Evolutionary conservation across 2,329 filamentous ascomycete species (phyloP).

Genomic region (Aspergillus luchuensis): DNA sequence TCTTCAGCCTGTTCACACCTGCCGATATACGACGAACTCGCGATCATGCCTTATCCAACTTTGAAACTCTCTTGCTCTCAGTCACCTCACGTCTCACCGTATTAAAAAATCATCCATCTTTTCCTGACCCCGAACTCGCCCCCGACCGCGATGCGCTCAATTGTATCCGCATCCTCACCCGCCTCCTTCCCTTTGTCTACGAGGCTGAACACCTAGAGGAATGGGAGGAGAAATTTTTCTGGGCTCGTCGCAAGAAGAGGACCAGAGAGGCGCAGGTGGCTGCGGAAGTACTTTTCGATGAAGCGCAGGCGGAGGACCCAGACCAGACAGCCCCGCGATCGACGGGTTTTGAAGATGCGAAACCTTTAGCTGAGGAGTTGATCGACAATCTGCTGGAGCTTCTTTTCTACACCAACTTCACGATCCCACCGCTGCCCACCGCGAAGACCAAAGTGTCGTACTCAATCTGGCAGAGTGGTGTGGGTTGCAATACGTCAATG

Average conservation of each 20-base stretch:
- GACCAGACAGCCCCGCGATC: constrained; percentile 45
- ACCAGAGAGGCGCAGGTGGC: constrained; percentile 67
- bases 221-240: constrained; percentile 96
- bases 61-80: constrained; percentile 84
- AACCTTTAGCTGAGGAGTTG: constrained; percentile 87
- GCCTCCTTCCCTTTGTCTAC: constrained; percentile 87
- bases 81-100: constrained; percentile 80
- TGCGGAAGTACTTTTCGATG: constrained; percentile 83
- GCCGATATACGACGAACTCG: constrained; percentile 85
- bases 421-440: constrained; percentile 71
- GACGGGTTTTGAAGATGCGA: constrained; percentile 75
- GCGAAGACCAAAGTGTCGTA: constrained; percentile 82
- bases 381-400: constrained; percentile 87
- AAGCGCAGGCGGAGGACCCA: constrained; percentile 59
- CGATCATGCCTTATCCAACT: constrained; percentile 80
- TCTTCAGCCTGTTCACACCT: constrained; percentile 93
- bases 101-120: constrained; percentile 84
- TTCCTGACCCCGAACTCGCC: constrained; percentile 82
- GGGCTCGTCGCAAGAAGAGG: constrained; percentile 72
- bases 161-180: constrained; percentile 87
- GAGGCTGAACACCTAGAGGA: constrained; percentile 77
- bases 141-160: constrained; percentile 87
- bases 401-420: constrained; percentile 89
- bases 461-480: constrained; percentile 96
- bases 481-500: constrained; percentile 88